phyloP scores from a whole-genome alignment of 2,329 filamentous ascomycete species.

The Sporothrix pseudoabietina region DNA sequence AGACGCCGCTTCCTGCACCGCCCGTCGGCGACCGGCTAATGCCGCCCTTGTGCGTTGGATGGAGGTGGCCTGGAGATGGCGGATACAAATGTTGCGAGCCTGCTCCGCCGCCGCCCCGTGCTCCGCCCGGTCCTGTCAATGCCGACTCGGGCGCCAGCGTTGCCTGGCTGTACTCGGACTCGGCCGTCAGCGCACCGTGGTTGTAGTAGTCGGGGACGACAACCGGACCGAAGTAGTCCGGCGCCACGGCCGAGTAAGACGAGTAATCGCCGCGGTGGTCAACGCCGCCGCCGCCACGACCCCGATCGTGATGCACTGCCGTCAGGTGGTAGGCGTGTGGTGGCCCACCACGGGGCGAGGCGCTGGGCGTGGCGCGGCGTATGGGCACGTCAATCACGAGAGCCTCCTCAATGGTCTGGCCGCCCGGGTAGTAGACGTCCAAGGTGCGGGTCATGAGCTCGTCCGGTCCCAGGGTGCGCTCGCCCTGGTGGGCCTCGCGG shows the following conservation, averaged over 20 bases:
- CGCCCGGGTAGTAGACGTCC: constrained; percentile 81
- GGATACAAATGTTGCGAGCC: constrained; percentile 36
- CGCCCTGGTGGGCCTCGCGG: constrained; percentile 62
- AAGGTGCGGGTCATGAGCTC: constrained; percentile 78
- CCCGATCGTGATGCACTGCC: background rate
- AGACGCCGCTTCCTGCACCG: background rate
- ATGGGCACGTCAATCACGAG: constrained; percentile 81
- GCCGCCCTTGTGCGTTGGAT: constrained; percentile 12
- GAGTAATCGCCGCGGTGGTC: constrained; percentile 64
- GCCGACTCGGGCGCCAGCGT: constrained; percentile 17
- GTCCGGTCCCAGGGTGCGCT: constrained; percentile 79
- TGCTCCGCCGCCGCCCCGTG: background rate
- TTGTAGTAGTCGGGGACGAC: constrained; percentile 36
- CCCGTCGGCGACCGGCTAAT: constrained; percentile 24
- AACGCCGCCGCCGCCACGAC: background rate
- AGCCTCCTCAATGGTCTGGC: constrained; percentile 85
- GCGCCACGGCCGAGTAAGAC: constrained; percentile 50
- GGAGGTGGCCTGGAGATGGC: constrained; percentile 29
- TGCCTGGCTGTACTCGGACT: constrained; percentile 27
- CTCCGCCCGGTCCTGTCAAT: background rate
- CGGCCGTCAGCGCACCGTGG: constrained; percentile 11
- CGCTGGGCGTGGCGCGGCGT: constrained; percentile 64
- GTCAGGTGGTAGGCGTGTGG: constrained; percentile 41
- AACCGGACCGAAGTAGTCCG: constrained; percentile 78
- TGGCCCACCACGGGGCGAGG: constrained; percentile 67